Evolutionary conservation across 805 yeast species (phyloP).

Genomic region (Metahyphopichia silvanorum): DNA sequence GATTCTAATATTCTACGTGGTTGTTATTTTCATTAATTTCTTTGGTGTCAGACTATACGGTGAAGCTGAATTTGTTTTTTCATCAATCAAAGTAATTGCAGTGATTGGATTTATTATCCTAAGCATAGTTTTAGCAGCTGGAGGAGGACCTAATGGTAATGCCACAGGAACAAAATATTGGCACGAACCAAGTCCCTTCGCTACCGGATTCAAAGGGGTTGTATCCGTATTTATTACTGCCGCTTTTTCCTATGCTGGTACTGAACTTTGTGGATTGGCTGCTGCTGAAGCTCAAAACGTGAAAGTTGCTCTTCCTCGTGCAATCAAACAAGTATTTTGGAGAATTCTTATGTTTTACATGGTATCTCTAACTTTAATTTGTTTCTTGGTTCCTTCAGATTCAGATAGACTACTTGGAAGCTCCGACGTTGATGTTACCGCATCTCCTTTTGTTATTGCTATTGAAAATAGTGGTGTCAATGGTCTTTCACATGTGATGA

Average conservation of each 20-base stretch:
- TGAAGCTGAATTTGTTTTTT: conserved; percentile 65
- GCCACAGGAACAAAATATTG: conserved; percentile 58
- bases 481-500: conserved; percentile 68
- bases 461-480: conserved; percentile 62
- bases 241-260: conserved; percentile 73
- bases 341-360: conserved; percentile 71
- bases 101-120: conserved; percentile 59
- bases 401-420: conserved; percentile 47
- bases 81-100: conserved; percentile 54
- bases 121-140: conserved; percentile 51
- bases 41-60: conserved; percentile 42
- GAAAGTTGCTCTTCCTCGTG: conserved; percentile 61
- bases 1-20: conserved; percentile 33
- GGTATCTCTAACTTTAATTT: conserved; percentile 47
- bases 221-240: conserved; percentile 74
- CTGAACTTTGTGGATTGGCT: conserved; percentile 71
- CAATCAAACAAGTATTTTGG: conserved; percentile 83
- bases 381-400: conserved; percentile 71
- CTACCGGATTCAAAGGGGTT: conserved; percentile 64
- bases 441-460: conserved; percentile 76
- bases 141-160: conserved; percentile 55
- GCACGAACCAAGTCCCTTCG: conserved; percentile 68
- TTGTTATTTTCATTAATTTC: conserved; percentile 29
- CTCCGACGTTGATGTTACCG: conserved; percentile 54
- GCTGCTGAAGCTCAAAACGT: conserved; percentile 78